Evolutionary conservation across 345 rosid species (phyloP).

Genomic region (Acer saccharum): DNA sequence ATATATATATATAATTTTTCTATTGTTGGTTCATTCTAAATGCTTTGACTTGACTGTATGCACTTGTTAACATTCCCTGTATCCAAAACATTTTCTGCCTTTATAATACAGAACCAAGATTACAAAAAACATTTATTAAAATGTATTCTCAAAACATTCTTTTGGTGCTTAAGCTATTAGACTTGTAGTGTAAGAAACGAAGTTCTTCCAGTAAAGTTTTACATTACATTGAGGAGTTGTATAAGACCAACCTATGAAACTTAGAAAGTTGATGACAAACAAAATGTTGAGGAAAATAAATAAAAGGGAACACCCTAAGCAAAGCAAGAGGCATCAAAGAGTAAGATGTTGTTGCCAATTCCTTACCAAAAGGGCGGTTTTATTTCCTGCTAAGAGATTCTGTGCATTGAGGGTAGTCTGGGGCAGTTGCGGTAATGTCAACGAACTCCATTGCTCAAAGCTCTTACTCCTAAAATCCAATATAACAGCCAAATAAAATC

Average conservation of each 20-base stretch:
- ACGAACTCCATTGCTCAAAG: slow-evolving; percentile 72
- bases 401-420: slow-evolving; percentile 85
- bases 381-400: slow-evolving; percentile 75
- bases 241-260: neutral
- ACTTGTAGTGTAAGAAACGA: neutral
- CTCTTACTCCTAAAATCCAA: slow-evolving; percentile 33
- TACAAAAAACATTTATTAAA: neutral
- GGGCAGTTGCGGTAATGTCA: slow-evolving; percentile 83
- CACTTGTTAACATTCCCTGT: slow-evolving; percentile 67
- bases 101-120: neutral
- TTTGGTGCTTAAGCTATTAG: neutral
- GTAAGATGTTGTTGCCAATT: neutral
- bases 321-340: neutral
- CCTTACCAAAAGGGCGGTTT: slow-evolving; percentile 69
- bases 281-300: neutral
- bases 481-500: slow-evolving; percentile 4
- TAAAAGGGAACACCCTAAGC: neutral
- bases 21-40: no score
- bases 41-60: no score
- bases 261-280: neutral
- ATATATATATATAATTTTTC: no score
- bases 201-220: neutral
- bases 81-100: slow-evolving; percentile 24
- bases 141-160: neutral
- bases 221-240: neutral